Base-by-base conservation (phyloP, 2,329 filamentous ascomycete genomes). In the Paecilomyces fulvus region DNA sequence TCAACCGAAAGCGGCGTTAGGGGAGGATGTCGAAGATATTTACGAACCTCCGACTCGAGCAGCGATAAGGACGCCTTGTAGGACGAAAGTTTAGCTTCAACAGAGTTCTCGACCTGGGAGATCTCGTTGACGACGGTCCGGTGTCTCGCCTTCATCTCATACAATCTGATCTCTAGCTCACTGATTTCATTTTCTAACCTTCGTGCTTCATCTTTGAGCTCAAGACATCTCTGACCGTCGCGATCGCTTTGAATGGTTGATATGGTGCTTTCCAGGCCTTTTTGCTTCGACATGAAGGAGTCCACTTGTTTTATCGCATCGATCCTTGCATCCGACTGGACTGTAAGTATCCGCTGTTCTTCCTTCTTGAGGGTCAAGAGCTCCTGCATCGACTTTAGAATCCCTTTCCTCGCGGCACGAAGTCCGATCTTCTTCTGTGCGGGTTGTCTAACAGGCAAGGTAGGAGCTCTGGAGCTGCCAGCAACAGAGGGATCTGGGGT, bases 31-130 rank as follows among this genome's bases (percentile, higher is more conserved):
- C 69, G 70, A 9, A 86, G 73, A 63, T 84, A 86, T 8, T 61
- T 71, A 51, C 72, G 73, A 9, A 83, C 73, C 49, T 85, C 78
- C 46, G 75, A 76, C 56, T 85, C 80, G 49, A 85, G 67, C 50
- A 84, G 68, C 7, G 76, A 75, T 51, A 86, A 64, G 11, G 80
- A 80, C 20, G 77, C 74, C 56, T 77, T 80, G 63, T 84, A 86
- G 0, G 81, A 82, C 3, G 81, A 82, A 31, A 85, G 63, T 61
- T 80, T 81, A 10, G 82, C 79, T 61, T 84, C 80, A 11, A 83
- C 75, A 1, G 78, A 76, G 61, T 84, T 86, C 61, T 83, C 78
- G 11, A 79, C 70, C 12, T 79, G 73, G 30, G 78, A 75, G 23
- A 83, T 75, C 61, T 83, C 77, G 30, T 74, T 70, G 31, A 79